phyloP scores from a whole-genome alignment of 148 eudicot species.

The Camellia sinensis region DNA sequence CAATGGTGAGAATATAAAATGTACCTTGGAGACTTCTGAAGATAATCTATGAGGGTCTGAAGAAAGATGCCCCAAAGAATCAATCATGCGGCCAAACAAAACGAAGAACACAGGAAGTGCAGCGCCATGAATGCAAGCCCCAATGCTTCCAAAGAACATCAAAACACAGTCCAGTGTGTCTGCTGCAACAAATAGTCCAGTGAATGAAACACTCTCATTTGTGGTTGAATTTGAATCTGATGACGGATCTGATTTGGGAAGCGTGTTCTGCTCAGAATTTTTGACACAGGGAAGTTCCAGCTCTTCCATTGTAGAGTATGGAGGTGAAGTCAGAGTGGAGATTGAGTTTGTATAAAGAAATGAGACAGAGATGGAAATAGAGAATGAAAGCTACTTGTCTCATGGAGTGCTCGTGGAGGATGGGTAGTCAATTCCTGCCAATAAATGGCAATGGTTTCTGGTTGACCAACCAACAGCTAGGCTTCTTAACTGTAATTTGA shows the following conservation, averaged over 20 bases:
- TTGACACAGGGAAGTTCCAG: constrained; percentile 20
- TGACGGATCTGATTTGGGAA: constrained; percentile 6
- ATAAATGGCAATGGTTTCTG: constrained; percentile 18
- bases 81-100: constrained; percentile 64
- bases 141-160: constrained; percentile 67
- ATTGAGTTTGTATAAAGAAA: not conserved
- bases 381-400: not conserved
- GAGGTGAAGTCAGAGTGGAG: not conserved
- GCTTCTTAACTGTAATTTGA: constrained; percentile 8
- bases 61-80: constrained; percentile 57
- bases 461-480: constrained; percentile 23
- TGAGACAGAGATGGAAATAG: not conserved
- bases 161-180: constrained; percentile 47
- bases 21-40: constrained; percentile 52
- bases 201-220: constrained; percentile 28
- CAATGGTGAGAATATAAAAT: not conserved
- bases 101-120: constrained; percentile 64
- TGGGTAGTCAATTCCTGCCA: constrained; percentile 20
- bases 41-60: constrained; percentile 45
- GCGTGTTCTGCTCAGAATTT: constrained; percentile 3
- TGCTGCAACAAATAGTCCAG: constrained; percentile 58
- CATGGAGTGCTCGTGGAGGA: constrained; percentile 12
- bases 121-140: constrained; percentile 68
- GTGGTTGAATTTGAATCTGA: constrained; percentile 10
- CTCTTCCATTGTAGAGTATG: constrained; percentile 24